Percentiles rank a stretch among this genome's conserved stretches.
Conservation (phyloP, 192 early-diverging fungal genomes). For the Backusella tarrabulga region DNA sequence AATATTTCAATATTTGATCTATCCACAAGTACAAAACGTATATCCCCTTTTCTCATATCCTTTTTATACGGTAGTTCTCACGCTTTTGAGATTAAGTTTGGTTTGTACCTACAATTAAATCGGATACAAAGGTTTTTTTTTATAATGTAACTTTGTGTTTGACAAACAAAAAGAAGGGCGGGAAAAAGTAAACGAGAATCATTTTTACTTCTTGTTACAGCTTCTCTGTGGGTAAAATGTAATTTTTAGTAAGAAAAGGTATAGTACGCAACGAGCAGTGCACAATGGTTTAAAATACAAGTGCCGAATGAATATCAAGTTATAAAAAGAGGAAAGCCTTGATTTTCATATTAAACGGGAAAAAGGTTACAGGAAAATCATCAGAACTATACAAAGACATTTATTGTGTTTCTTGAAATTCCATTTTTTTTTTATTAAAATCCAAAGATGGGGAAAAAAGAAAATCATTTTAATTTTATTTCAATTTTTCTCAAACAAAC, state of each 20-base stretch:
- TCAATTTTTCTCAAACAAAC: neutral
- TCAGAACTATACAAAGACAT: too few relatives aligned
- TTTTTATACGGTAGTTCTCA: neutral
- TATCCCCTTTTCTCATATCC: neutral
- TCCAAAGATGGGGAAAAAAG: neutral
- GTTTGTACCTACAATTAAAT: neutral
- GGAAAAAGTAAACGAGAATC: neutral
- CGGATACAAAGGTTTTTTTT: neutral
- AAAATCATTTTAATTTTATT: neutral
- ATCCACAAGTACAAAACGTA: neutral
- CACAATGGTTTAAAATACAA: neutral
- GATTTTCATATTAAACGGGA: neutral
- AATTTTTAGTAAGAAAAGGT: neutral
- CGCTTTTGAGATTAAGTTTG: conserved; percentile 1
- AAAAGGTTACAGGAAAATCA: too few relatives aligned
- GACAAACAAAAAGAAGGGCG: neutral
- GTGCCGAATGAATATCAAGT: neutral
- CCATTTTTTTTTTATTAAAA: neutral
- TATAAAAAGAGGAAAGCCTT: too few relatives aligned
- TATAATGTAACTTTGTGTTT: neutral
- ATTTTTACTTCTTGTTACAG: neutral
- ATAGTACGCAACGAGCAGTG: neutral
- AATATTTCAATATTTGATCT: neutral
- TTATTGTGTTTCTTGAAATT: neutral
- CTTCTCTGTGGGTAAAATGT: too few relatives aligned